Conservation (phyloP, 1,139 yeast genomes). For the Taphrina communis region DNA sequence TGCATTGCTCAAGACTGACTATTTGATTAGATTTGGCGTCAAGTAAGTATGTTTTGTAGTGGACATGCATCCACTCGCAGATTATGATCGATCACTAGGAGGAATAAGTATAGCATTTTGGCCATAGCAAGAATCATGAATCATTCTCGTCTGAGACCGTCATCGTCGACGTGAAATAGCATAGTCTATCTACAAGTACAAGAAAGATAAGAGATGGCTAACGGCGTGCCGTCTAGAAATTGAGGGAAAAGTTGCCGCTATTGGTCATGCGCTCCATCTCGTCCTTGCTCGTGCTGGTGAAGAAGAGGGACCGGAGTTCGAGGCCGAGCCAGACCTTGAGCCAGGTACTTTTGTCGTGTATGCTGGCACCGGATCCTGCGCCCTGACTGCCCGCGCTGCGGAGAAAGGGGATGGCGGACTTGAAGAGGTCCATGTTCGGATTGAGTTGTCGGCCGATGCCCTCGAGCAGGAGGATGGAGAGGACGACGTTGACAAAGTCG, state of each 20-base stretch:
- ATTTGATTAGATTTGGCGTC: conserved; percentile 5
- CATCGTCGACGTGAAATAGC: too few relatives aligned
- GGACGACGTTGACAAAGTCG: conserved; percentile 90
- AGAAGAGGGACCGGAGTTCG: conserved; percentile 72
- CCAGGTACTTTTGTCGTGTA: conserved; percentile 53
- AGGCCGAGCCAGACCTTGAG: conserved; percentile 88
- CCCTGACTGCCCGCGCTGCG: conserved; percentile 80
- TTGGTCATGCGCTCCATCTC: conserved; percentile 59
- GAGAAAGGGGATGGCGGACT: conserved; percentile 84
- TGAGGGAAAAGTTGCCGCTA: conserved; percentile 23
- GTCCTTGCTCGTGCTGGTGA: conserved; percentile 81
- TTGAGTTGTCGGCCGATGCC: conserved; percentile 95
- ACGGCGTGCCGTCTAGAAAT: background rate
- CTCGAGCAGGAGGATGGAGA: conserved; percentile 84
- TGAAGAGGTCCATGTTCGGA: conserved; percentile 89
- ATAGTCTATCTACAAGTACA: conserved; percentile 3
- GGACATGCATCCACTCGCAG: too few relatives aligned
- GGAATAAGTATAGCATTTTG: conserved; percentile 8
- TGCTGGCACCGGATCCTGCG: conserved; percentile 35
- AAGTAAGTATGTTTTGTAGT: background rate
- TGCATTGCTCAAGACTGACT: background rate
- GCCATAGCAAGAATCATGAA: conserved; percentile 1
- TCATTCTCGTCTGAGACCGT: too few relatives aligned
- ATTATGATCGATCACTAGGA: too few relatives aligned
- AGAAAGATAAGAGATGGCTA: background rate